Base-by-base conservation (phyloP, 495 filamentous ascomycete genomes). In the Glonium stellatum region DNA sequence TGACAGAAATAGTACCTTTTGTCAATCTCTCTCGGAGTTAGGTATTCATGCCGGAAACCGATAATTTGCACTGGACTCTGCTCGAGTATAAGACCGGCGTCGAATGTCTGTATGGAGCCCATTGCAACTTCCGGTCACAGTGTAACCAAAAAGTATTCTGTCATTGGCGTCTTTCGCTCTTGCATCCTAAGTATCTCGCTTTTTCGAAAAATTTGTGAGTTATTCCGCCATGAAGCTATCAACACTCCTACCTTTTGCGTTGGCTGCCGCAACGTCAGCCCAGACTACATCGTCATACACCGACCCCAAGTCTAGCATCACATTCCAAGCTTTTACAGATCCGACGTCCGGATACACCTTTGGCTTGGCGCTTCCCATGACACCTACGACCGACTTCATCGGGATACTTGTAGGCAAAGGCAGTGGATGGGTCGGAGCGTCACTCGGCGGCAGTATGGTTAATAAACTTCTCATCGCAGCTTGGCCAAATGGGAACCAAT, bases 301-400 rank as follows among this genome's bases (percentile, higher is more conserved):
- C 0, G 65, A 67, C 41, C 18, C 61, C 12, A 64, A 64, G 27
- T 61, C 65, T 21, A 58, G 61, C 54, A 67, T 67, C 51, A 59
- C 65, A 11, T 67, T 67, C 58, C 62, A 59, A 48, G n/a, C 48
- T 9, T 56, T 55, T 57, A 42, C 36, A 4, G 35, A 55, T 27
- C 27, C 27, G 6, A 37, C 54, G 4, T 44, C 39, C 1, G 65
- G 65, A 23, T 67, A 57, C 35, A 58, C 60, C 44, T 64, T 67
- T 54, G 60, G 65, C 31, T 5, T 64, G 22, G 57, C 58, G 27
- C 61, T 59, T n/a, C 65, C 65, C 1, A 41, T 34, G n/a, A 58
- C 61, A 27, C 25, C 5, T 18, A 55, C 65, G 21, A 61, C 65
- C 19, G 65, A 67, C 39, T 61, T 64, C 57, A 61, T 67, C 34